These are phyloP conservation scores for Aspergillus versicolor DNA, from an alignment of 2,329 filamentous ascomycete genomes.

Conservation along the genomic window DNA sequence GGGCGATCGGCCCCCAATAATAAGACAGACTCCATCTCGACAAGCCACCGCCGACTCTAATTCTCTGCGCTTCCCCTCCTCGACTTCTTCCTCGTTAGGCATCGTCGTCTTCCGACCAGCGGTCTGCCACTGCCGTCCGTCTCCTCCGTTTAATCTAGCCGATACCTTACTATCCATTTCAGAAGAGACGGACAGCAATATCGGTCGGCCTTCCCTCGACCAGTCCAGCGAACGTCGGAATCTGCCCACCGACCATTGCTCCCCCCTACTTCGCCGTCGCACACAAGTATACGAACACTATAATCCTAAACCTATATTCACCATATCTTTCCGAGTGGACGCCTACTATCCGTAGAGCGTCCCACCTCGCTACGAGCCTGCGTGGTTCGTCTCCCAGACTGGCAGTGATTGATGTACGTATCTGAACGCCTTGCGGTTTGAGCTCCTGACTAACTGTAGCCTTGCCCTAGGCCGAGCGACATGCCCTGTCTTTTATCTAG, in stretches of 20 bases:
- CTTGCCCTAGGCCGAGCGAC: slow-evolving; percentile 17
- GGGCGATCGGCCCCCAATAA: slow-evolving; percentile 25
- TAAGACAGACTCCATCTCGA: slow-evolving; percentile 20
- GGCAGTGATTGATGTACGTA: slow-evolving; percentile 3
- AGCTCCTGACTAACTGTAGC: background rate
- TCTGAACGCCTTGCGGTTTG: background rate
- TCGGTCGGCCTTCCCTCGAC: background rate
- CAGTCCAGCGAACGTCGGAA: background rate
- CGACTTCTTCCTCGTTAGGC: slow-evolving; percentile 13
- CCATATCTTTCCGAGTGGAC: background rate
- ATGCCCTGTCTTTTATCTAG: slow-evolving; percentile 25
- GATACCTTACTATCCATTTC: background rate
- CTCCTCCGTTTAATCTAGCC: background rate
- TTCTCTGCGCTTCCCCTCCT: slow-evolving; percentile 18
- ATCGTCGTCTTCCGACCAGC: slow-evolving; percentile 5
- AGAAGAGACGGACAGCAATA: background rate
- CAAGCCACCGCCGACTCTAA: slow-evolving; percentile 13
- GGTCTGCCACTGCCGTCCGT: background rate
- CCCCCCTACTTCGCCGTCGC: background rate
- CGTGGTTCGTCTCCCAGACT: slow-evolving; percentile 20
- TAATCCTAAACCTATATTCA: background rate
- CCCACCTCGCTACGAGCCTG: slow-evolving; percentile 14
- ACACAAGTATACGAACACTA: background rate
- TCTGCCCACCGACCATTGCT: background rate
- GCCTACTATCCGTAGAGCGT: slow-evolving; percentile 11